Percentiles rank a stretch among this genome's conserved stretches.
These are phyloP conservation scores for Circinella umbellata DNA, from an alignment of 371 early-diverging fungal species.

Conservation along the genomic window DNA sequence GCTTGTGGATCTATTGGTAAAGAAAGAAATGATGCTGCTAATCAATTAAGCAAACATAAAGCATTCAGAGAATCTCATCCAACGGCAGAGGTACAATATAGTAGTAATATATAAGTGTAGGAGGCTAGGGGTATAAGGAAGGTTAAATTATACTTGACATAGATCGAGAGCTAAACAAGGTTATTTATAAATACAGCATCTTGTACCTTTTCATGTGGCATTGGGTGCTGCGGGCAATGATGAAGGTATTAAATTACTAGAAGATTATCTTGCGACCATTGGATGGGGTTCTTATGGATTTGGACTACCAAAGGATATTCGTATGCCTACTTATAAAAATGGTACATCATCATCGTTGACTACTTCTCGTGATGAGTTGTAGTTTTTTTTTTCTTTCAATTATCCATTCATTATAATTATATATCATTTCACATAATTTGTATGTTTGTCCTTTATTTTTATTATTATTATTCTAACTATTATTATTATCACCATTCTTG, in stretches of 20 bases:
- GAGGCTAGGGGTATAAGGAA: neutral
- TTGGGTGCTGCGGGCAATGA: conserved; percentile 35
- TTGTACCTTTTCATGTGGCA: conserved; percentile 38
- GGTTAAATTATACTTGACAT: too few relatives aligned
- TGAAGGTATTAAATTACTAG: conserved; percentile 24
- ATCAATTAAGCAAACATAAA: neutral
- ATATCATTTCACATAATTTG: too few relatives aligned
- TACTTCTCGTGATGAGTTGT: conserved; percentile 2
- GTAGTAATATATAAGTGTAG: neutral
- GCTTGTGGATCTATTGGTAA: conserved; percentile 16
- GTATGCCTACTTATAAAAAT: conserved; percentile 16
- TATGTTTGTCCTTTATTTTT: neutral
- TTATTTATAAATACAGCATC: conserved; percentile 16
- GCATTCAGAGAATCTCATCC: conserved; percentile 33
- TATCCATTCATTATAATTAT: too few relatives aligned
- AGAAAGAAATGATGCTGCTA: conserved; percentile 4
- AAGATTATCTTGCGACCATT: conserved; percentile 24
- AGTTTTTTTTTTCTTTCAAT: neutral
- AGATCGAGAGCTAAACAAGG: too few relatives aligned
- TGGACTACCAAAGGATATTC: conserved; percentile 20
- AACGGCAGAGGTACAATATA: conserved; percentile 28
- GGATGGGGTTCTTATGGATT: conserved; percentile 31
- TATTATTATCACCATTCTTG: too few relatives aligned
- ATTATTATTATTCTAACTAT: neutral
- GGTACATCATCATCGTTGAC: neutral